Conservation (phyloP, 2,329 filamentous ascomycete genomes). For the Penicillium verrucosum region DNA sequence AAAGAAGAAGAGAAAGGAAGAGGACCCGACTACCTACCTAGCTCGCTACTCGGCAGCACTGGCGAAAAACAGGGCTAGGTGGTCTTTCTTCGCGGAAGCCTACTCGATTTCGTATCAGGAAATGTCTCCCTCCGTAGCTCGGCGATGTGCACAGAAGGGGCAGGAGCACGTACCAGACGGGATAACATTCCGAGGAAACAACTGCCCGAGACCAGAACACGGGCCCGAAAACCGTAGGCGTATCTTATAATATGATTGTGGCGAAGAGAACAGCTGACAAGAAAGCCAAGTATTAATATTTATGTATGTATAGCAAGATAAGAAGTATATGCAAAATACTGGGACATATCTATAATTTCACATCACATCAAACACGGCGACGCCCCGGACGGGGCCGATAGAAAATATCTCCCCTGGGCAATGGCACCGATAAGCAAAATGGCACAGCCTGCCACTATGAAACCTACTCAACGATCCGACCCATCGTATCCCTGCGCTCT, state of each 20-base stretch:
- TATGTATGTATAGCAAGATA: constrained; percentile 7
- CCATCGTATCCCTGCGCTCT: constrained; percentile 2
- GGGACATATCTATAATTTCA: constrained; percentile 5
- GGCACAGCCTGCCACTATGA: no score
- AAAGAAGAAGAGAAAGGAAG: neutral
- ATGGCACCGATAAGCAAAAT: neutral
- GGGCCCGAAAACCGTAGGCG: neutral
- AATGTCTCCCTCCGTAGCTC: no score
- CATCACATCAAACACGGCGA: neutral
- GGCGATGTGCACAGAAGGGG: neutral
- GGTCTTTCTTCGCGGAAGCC: neutral
- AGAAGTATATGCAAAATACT: neutral
- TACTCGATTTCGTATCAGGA: neutral
- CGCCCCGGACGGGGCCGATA: neutral
- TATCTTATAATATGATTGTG: neutral
- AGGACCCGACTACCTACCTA: neutral
- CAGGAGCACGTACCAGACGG: neutral
- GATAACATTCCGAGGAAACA: neutral
- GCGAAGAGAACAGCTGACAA: neutral
- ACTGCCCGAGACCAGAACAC: neutral
- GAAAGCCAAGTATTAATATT: constrained; percentile 3
- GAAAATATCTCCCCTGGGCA: neutral
- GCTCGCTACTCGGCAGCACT: neutral
- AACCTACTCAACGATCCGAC: constrained; percentile 8
- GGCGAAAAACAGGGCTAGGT: neutral